phyloP scores from a whole-genome alignment of 202 grass and related monocot genomes.

The Carex arenaria region DNA sequence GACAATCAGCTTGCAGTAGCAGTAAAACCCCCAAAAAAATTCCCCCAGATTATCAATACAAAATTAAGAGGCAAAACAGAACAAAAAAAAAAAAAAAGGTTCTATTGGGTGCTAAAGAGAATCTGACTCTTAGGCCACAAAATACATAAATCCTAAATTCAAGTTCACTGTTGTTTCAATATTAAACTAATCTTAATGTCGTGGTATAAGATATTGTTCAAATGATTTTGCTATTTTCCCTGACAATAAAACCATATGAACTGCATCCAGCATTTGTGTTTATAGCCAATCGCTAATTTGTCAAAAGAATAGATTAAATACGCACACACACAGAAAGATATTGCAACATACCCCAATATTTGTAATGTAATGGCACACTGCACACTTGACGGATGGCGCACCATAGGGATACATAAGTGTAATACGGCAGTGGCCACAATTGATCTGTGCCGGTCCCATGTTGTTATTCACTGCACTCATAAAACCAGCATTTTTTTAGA shows the following conservation, averaged over 20 bases:
- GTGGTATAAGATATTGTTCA: background rate
- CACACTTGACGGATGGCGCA: slow-evolving; percentile 90
- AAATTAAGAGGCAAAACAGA: background rate
- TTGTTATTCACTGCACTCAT: slow-evolving; percentile 63
- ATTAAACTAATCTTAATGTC: background rate
- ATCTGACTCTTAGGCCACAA: background rate
- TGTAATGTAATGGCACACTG: slow-evolving; percentile 81
- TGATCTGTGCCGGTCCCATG: slow-evolving; percentile 51
- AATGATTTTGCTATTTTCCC: background rate
- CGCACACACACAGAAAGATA: background rate
- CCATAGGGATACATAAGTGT: slow-evolving; percentile 87
- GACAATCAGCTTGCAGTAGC: background rate
- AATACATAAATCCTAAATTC: background rate
- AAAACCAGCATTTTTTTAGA: slow-evolving; percentile 18
- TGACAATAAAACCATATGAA: background rate
- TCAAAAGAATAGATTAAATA: background rate
- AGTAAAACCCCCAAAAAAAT: background rate
- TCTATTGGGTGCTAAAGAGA: background rate
- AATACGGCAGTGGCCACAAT: slow-evolving; percentile 67
- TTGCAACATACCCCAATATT: slow-evolving; percentile 55
- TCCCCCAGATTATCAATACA: background rate
- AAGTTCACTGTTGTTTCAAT: background rate
- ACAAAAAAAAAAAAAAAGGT: background rate
- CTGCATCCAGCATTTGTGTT: background rate
- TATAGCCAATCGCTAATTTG: background rate